Evolutionary conservation across 345 rosid genomes (phyloP), one percentile per base, ranked within the genome.

Genomic region (Salix koriyanagi): DNA sequence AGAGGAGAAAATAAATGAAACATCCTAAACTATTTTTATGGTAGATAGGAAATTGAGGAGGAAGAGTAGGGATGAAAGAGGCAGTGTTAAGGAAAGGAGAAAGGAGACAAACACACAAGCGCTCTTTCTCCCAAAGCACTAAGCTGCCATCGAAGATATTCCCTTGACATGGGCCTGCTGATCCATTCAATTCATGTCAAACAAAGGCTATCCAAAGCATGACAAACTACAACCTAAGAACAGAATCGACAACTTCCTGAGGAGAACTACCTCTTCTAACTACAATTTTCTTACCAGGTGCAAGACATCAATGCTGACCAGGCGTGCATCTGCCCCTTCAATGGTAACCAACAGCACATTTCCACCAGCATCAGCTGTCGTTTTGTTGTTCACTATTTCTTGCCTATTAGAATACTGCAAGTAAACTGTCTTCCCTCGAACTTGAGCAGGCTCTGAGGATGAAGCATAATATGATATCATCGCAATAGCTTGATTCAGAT

Each of bases 81-180:
- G 85, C 84, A 89, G 97, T 85, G 87, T 85, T 85, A 91, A 90
- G 94, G 91, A 91, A 92, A 96, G 94, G 97, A 96, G 99, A 96
- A 92, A 90, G 98, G 85, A 92, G 97, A 96, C 99, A 92, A 96
- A 94, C 98, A 96, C 97, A 88, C 95, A 87, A 89, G 91, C 78
- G 96, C 91, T 90, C 97, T 94, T 92, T 96, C 97, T 89, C 94
- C 94, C 84, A 88, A 90, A 88, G 96, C 97, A 96, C 89, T 88
- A 96, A 85, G 94, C 97, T 92, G 97, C 99, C 97, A 96, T 88
- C 83, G 95, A 85, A 92, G 98, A 87, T 89, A 96, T 85, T 94
- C 89, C 93, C 98, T 90, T 91, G 99, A 90, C 89, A 96, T 85
- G 85, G 91, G 89, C 99, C 99, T 92, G 98, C 94, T 88, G 92